Evolutionary conservation across 2,329 filamentous ascomycete genomes (phyloP), one percentile per base, ranked within the genome.

Genomic region (Curvularia sp.): DNA sequence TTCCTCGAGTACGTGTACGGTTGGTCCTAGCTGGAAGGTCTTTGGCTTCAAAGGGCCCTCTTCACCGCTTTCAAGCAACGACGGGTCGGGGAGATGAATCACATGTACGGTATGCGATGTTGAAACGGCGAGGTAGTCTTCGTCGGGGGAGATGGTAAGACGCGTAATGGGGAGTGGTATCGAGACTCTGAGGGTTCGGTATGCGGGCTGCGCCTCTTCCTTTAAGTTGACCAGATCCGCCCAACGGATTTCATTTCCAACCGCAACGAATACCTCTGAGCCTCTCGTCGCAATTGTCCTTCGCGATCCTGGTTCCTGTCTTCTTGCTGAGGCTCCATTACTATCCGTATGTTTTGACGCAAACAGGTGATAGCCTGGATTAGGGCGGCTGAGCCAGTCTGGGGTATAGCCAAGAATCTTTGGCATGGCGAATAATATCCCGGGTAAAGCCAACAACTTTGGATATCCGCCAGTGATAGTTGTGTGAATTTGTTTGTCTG

Each of bases 181-280:
- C 3, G 91, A 87, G 3, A 90, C 87, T 73, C 89, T 90, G 73
- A 98, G 86, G 23, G 87, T 70, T 50, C 74, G 72, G 59, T 71
- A 74, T 45, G 65, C 59, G 9, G 73, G 67, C 41, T 67, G 56
- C 21, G 54, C 47, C 56, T 61, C 69, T 54, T 87, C 90, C 80
- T 96, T 96, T 71, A 98, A 77, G 58, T 89, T 86, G 50, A 87
- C 86, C 54, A 99, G 80, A 77, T 97, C 92, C 9, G 91, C 89
- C 93, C 95, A 99, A 76, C 93, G 86, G 60, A 99, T 90, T 77
- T 98, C 92, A 68, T 90, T 93, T 48, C 93, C 93, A 39, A 90
- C 88, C 19, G 93, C 93, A 12, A 92, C 88, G 74, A 98, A 98
- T 9, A 98, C 81, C 71, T 99, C 93, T 1, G 91, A 92, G 15